Base-by-base conservation (phyloP, 1,284 basidiomycete species). In the Microbotryum intermedium region DNA sequence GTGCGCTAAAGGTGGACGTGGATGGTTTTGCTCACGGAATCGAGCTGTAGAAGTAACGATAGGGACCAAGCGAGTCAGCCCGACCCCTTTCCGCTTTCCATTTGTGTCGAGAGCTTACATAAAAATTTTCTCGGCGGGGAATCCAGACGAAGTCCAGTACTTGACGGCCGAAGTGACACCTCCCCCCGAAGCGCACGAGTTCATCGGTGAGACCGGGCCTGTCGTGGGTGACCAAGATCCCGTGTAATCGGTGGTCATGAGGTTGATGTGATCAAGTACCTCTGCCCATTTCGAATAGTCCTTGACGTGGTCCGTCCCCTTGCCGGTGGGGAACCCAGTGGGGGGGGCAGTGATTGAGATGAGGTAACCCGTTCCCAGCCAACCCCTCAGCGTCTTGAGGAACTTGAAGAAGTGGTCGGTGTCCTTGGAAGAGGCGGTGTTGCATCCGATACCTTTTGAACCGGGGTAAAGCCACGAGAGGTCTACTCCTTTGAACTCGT, bases 181-280 rank as follows among this genome's bases (percentile, higher is more conserved):
- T 13, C 23, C 18, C 16, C 42, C 45, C 21, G 51, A 42, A 23
- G n/a, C 42, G 26, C 57, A 53, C 7, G n/a, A 49, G 25, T 29
- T 4, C 7, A 53, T 34, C 28, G 46, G 51, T 20, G 57, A 53
- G 39, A 30, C 29, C 18, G 56, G 56, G 5, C 42, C 56, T 5
- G 56, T 57, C 5, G 26, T 57, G 18, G 47, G 6, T 13, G 16
- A 21, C 56, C 56, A 57, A n/a, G 39, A 11, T 7, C 56, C 56
- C 21, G 47, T 34, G 28, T 18, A 29, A 44, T 30, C 28, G 25
- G 16, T 42, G 16, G 51, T 53, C 34, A 53, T 30, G 29, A 53
- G 6, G 11, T 56, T 49, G 28, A 29, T 47, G 18, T 56, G 25
- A 49, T 49, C 46, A 11, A 51, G 26, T 11, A 18, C 25, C 23